phyloP scores from a whole-genome alignment of 2,329 filamentous ascomycete species.

The Colletotrichum sp. region DNA sequence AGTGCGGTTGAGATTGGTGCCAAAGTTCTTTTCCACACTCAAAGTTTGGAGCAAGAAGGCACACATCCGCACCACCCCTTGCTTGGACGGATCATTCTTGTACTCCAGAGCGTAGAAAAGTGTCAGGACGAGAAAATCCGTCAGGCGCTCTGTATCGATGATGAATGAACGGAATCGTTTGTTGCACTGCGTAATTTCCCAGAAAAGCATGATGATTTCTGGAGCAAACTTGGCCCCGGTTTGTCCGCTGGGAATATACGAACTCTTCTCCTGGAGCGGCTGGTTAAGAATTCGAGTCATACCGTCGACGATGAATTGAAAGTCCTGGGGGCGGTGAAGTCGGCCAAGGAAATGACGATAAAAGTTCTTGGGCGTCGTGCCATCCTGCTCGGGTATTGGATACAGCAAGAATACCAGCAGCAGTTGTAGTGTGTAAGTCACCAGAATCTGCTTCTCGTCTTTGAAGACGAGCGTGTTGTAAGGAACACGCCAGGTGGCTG shows the following conservation, averaged over 20 bases:
- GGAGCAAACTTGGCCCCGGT: slow-evolving; percentile 85
- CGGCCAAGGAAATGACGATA: slow-evolving; percentile 92
- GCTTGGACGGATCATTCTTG: slow-evolving; percentile 83
- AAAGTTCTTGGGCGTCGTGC: slow-evolving; percentile 79
- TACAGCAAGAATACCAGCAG: slow-evolving; percentile 87
- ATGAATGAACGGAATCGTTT: slow-evolving; percentile 97
- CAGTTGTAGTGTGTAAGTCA: slow-evolving; percentile 90
- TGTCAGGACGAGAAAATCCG: slow-evolving; percentile 90
- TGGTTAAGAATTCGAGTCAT: slow-evolving; percentile 94
- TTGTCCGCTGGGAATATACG: slow-evolving; percentile 87
- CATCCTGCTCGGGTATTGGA: slow-evolving; percentile 79
- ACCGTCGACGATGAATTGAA: slow-evolving; percentile 95
- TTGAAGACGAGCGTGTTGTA: slow-evolving; percentile 93
- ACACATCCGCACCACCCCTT: slow-evolving; percentile 95
- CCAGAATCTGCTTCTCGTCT: slow-evolving; percentile 86
- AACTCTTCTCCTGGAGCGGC: slow-evolving; percentile 85
- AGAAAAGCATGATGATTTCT: slow-evolving; percentile 96
- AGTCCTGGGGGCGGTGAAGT: slow-evolving; percentile 91
- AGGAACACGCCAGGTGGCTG: slow-evolving; percentile 89
- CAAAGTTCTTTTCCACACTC: slow-evolving; percentile 91
- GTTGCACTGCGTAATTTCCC: slow-evolving; percentile 97
- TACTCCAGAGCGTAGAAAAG: slow-evolving; percentile 94
- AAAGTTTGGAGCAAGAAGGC: slow-evolving; percentile 95
- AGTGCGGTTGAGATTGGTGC: slow-evolving; percentile 83
- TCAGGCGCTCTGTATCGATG: slow-evolving; percentile 90